Evolutionary conservation across 1,284 basidiomycete species (phyloP).

Genomic region (Ustilago bromivora): DNA sequence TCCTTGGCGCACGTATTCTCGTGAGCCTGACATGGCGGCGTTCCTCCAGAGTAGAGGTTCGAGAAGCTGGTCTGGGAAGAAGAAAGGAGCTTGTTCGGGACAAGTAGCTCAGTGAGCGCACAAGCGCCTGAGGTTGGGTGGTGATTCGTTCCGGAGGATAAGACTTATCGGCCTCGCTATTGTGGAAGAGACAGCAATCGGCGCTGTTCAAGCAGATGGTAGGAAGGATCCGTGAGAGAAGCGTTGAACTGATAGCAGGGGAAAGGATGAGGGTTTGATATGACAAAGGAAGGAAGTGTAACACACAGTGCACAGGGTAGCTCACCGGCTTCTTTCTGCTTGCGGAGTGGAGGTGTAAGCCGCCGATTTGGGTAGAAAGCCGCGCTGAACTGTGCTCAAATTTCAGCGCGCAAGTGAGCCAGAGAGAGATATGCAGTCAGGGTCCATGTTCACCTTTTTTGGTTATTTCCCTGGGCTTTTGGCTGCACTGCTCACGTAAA

Average conservation of each 20-base stretch:
- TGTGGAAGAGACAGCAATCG: no score
- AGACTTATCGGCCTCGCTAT: no score
- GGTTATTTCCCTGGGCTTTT: not conserved
- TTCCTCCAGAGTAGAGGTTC: not conserved
- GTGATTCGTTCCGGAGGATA: no score
- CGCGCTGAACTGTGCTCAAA: slow-evolving; percentile 3
- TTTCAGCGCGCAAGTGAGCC: slow-evolving; percentile 9
- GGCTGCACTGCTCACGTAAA: no score
- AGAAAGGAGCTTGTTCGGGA: no score
- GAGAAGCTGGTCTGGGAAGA: no score
- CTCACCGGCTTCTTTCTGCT: not conserved
- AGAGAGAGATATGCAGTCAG: slow-evolving; percentile 5
- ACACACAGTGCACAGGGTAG: slow-evolving; percentile 27
- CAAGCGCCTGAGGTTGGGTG: no score
- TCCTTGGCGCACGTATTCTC: slow-evolving; percentile 22
- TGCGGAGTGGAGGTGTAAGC: slow-evolving; percentile 23
- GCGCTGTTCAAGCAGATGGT: not conserved
- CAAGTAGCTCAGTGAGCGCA: no score
- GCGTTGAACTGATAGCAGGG: not conserved
- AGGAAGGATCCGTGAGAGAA: no score
- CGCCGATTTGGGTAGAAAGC: not conserved
- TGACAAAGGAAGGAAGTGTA: not conserved
- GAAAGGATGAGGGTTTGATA: not conserved
- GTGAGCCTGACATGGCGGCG: slow-evolving; percentile 15
- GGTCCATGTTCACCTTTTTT: not conserved